Base-by-base conservation (phyloP, 2,329 filamentous ascomycete genomes). In the Peltaster fructicola region DNA sequence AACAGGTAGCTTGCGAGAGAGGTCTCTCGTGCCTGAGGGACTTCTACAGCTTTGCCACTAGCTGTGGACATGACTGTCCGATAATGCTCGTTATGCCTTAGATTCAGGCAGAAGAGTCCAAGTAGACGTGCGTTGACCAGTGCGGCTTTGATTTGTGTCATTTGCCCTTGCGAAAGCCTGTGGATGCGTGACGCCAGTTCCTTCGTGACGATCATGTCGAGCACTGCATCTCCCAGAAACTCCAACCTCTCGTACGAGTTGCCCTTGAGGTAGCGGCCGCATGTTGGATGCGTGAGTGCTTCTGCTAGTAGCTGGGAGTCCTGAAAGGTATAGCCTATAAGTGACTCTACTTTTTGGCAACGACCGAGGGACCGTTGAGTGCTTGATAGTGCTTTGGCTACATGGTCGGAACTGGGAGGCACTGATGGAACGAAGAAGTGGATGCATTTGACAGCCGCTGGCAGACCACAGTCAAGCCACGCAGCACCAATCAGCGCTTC, bases 221-320 rank as follows among this genome's bases (percentile, higher is more conserved):
- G 65, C 3, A 92, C 56, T 0, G 80, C 67, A 37, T 93, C 84
- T 1, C 84, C 84, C 0, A 92, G 54, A 39, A 85, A 91, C 43
- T 93, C 84, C 1, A 92, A 62, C 0, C 81, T 66, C 36, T 92
- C 76, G 38, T 70, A 69, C 0, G 61, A 63, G 19, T 50, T 48
- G 8, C 68, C 61, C 14, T 51, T 57, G 6, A 20, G 20, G 8
- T 10, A 15, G 7, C 14, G 10, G 6, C n/a, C 6, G 14, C 14
- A 13, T 3, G 54, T 53, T 4, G 60, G 53, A 41, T 92, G 81
- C 0, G 81, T 91, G 24, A 84, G 56, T 3, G 81, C 76, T 50
- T 91, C 78, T 0, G 74, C 41, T 1, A 92, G 59, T 1, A 91
- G 54, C 0, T 59, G 43, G 35, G 72, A 68, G 37, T 76, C 72